Conservation (phyloP, 1,284 basidiomycete genomes). For the Ceratorhiza oryzae-sativae region DNA sequence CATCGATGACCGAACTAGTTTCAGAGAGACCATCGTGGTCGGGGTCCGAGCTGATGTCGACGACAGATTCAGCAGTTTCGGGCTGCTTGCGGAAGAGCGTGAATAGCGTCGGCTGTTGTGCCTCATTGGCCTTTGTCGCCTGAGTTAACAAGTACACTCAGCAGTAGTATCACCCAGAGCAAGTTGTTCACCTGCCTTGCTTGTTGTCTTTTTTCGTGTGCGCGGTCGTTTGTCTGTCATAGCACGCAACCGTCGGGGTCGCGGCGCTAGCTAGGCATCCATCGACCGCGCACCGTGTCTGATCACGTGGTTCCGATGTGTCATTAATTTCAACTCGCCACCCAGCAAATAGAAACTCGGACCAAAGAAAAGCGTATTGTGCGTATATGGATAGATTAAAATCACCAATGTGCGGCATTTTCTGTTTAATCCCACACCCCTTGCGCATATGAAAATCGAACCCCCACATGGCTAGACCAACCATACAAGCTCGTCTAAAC, state of each 20-base stretch:
- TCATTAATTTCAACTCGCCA: slow-evolving; percentile 2
- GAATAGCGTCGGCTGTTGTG: slow-evolving; percentile 15
- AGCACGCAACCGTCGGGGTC: not conserved
- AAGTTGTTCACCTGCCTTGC: slow-evolving; percentile 5
- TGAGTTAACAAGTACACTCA: not conserved
- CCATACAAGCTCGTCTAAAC: slow-evolving; percentile 54
- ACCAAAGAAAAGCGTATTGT: slow-evolving; percentile 11
- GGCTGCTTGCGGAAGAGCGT: slow-evolving; percentile 27
- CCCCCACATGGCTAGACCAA: slow-evolving; percentile 21
- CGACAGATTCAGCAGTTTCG: not conserved
- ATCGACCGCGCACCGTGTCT: slow-evolving; percentile 4
- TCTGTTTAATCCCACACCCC: slow-evolving; percentile 5
- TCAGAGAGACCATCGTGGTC: not conserved
- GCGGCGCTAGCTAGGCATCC: slow-evolving; percentile 9
- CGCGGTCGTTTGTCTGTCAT: slow-evolving; percentile 36
- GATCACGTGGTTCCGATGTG: slow-evolving; percentile 13
- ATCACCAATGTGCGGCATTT: slow-evolving; percentile 21
- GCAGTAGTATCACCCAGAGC: not conserved
- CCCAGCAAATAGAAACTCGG: not conserved
- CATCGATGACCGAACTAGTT: not conserved
- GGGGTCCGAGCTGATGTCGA: not conserved
- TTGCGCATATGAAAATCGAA: slow-evolving; percentile 15
- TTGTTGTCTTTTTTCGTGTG: not conserved
- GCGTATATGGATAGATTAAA: slow-evolving; percentile 41
- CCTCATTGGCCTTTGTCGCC: not conserved